phyloP scores from a whole-genome alignment of 2,329 filamentous ascomycete species.

The Emergomyces pasteurianus region DNA sequence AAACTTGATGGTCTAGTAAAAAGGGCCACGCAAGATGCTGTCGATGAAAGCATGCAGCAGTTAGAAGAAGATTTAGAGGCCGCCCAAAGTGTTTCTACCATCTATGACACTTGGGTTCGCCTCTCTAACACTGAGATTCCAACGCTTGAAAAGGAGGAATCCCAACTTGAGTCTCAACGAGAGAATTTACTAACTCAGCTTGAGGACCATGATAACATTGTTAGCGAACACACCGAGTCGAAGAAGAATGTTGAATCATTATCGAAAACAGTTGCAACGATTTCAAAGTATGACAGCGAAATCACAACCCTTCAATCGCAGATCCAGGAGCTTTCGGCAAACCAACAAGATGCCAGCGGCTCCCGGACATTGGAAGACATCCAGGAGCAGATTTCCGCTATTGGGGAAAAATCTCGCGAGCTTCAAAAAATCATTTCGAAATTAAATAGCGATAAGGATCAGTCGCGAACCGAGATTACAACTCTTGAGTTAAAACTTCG shows the following conservation, averaged over 20 bases:
- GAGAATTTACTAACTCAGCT: conserved; percentile 48
- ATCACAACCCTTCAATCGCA: conserved; percentile 60
- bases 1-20: conserved; percentile 50
- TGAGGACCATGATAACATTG: conserved; percentile 55
- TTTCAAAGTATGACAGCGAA: conserved; percentile 60
- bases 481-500: conserved; percentile 65
- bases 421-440: conserved; percentile 54
- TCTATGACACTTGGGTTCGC: conserved; percentile 63
- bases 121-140: conserved; percentile 60
- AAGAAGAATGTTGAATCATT: conserved; percentile 66
- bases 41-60: conserved; percentile 51
- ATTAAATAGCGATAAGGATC: conserved; percentile 58
- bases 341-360: conserved; percentile 56
- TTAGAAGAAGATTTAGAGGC: conserved; percentile 50
- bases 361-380: conserved; percentile 71
- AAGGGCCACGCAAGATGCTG: conserved; percentile 42
- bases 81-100: conserved; percentile 50
- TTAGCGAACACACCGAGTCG: conserved; percentile 50
- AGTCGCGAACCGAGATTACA: conserved; percentile 54
- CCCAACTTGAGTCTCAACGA: conserved; percentile 49
- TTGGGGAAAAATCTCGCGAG: conserved; percentile 54
- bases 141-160: conserved; percentile 50
- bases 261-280: conserved; percentile 61
- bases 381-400: conserved; percentile 57
- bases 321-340: conserved; percentile 61